Evolutionary conservation across 139 green algal genomes (phyloP), one percentile per base, ranked within the genome.

Genomic region (Microglena sp.): DNA sequence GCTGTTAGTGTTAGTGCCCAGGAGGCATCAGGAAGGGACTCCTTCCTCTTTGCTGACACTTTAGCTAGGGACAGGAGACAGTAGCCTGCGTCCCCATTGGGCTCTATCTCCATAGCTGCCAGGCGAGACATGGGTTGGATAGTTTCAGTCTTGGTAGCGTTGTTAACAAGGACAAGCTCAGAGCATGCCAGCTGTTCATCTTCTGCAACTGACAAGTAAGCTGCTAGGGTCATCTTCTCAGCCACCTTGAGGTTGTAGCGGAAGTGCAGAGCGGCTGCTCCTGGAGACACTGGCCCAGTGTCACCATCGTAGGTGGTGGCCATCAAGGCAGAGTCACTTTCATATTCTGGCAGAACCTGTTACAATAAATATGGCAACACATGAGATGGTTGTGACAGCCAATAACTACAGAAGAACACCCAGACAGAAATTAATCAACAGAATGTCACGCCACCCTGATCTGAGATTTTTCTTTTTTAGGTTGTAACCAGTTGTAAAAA

Each of bases 121-220:
- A 62, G 32, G 24, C 67, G 5, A 5, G 18, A 46, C 60, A 63
- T 32, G 40, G 50, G 66, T 36, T 58, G 21, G 15, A 33, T 31
- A 21, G 31, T 43, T 15, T 50, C 55, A 21, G 27, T 5, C n/a
- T 64, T 60, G 3, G 21, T 76, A 28, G 18, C 58, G 22, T 75
- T 71, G 46, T 81, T 59, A 1, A 82, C 36, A 29, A 82, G 63
- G 44, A 77, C 5, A 28, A 86, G 31, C 30, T 40, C 31, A n/a
- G 55, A 69, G 7, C 27, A 43, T 4, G 64, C 34, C 11, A 68
- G 68, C 60, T 70, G 45, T 21, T 79, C 75, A 32, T 81, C 74
- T 1, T 65, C 58, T 5, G 46, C 45, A 5, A 40, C 32, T 66
- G 53, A 40, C 28, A 86, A 58, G 27, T 60, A 30, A 3, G 66